A percentile compares a stretch with the other conserved stretches of the same genome.
Conservation (phyloP, 108 stramenopile genomes). For the Chaetoceros muelleri region DNA sequence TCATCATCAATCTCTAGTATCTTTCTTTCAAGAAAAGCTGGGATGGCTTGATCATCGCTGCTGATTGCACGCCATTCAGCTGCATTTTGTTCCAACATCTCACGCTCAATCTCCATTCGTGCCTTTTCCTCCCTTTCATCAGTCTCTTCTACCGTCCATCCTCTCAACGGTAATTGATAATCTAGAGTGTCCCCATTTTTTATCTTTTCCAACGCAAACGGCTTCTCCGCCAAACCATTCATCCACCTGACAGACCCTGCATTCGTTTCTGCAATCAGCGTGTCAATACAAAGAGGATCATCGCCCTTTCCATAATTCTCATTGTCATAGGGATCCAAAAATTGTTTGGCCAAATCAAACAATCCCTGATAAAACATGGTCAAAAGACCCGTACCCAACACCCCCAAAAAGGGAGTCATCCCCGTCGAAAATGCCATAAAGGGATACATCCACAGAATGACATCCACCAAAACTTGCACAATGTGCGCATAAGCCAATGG, state of each 20-base stretch:
- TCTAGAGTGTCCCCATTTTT: slow-evolving; percentile 59
- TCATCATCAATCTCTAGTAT: neutral
- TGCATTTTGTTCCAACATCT: slow-evolving; percentile 29
- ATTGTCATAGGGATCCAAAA: slow-evolving; percentile 89
- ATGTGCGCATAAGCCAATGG: slow-evolving; percentile 90
- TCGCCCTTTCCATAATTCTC: slow-evolving; percentile 84
- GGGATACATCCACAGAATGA: slow-evolving; percentile 83
- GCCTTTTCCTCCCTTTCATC: slow-evolving; percentile 48
- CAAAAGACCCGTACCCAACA: slow-evolving; percentile 66
- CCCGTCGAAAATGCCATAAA: slow-evolving; percentile 69
- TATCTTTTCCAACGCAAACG: slow-evolving; percentile 38
- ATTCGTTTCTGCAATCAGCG: slow-evolving; percentile 82
- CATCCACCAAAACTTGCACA: slow-evolving; percentile 79
- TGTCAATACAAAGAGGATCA: slow-evolving; percentile 82
- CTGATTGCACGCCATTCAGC: slow-evolving; percentile 36
- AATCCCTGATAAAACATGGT: slow-evolving; percentile 83
- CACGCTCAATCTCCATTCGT: slow-evolving; percentile 35
- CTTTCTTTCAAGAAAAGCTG: slow-evolving; percentile 1
- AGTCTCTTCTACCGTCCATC: slow-evolving; percentile 61
- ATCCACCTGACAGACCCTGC: slow-evolving; percentile 76
- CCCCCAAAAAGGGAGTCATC: slow-evolving; percentile 63
- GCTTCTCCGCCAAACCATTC: slow-evolving; percentile 64
- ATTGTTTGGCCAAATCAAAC: slow-evolving; percentile 87
- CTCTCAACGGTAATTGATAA: slow-evolving; percentile 51
- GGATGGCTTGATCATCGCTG: slow-evolving; percentile 3